Evolutionary conservation across 768 basidiomycete species (phyloP).

Genomic region (Termitomyces sp.): DNA sequence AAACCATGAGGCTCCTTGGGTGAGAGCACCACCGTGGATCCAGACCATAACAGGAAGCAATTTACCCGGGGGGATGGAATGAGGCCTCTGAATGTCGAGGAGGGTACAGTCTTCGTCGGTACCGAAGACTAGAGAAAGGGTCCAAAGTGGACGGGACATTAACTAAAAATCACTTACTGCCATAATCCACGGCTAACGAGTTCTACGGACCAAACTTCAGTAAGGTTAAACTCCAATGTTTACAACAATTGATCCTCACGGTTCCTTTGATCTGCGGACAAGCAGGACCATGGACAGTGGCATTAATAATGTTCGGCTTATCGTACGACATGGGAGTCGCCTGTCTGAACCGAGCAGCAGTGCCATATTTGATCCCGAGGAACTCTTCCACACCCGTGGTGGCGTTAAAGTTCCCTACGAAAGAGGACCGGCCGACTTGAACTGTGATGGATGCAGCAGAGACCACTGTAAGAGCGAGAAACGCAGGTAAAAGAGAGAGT

Average conservation of each 20-base stretch:
- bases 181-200: constrained; percentile 16
- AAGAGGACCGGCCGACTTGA: constrained; percentile 4
- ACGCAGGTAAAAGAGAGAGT: constrained; percentile 5
- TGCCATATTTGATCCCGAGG: constrained; percentile 16
- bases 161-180: constrained; percentile 2
- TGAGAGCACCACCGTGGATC: constrained; percentile 18
- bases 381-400: constrained; percentile 18
- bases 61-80: constrained; percentile 2
- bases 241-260: background rate
- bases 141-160: background rate
- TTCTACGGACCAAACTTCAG: constrained; percentile 7
- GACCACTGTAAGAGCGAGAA: constrained; percentile 7
- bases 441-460: constrained; percentile 12
- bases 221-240: background rate
- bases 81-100: constrained; percentile 17
- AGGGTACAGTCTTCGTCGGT: constrained; percentile 16
- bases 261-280: constrained; percentile 19
- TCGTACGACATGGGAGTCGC: constrained; percentile 12
- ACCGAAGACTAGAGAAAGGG: constrained; percentile 11
- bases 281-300: constrained; percentile 9
- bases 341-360: constrained; percentile 13
- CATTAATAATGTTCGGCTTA: constrained; percentile 1
- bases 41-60: constrained; percentile 18
- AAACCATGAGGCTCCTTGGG: constrained; percentile 17
- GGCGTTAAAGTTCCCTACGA: constrained; percentile 13